These are phyloP conservation scores for Penicillium brevicompactum DNA, from an alignment of 2,329 filamentous ascomycete genomes.

Conservation along the genomic window DNA sequence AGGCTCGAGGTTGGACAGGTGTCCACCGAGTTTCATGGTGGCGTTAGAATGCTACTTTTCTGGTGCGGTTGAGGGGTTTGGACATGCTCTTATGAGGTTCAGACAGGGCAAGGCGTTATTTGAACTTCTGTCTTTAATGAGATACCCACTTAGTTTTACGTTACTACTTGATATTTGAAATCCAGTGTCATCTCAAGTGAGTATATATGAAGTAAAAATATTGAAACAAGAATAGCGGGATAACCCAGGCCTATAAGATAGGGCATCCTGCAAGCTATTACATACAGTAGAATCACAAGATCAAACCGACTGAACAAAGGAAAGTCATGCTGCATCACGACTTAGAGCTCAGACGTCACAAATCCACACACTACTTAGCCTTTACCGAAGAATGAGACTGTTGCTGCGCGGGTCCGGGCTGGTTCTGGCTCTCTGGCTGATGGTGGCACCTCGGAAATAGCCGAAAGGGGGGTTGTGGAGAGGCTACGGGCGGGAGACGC, in stretches of 20 bases:
- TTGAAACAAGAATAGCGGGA: constrained; percentile 23
- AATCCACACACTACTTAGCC: neutral
- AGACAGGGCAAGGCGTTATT: neutral
- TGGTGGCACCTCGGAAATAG: constrained; percentile 24
- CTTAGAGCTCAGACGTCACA: neutral
- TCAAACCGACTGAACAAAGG: constrained; percentile 24
- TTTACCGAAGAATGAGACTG: constrained; percentile 14
- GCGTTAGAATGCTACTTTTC: neutral
- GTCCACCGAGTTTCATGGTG: neutral
- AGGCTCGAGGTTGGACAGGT: neutral
- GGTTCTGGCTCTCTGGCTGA: constrained; percentile 20
- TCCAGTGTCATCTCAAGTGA: neutral
- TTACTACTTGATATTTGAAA: neutral
- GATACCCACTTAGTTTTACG: constrained; percentile 7
- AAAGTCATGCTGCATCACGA: constrained; percentile 20
- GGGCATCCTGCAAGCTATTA: constrained; percentile 30
- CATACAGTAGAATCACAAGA: constrained; percentile 23
- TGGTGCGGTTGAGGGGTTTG: neutral
- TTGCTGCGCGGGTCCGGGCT: constrained; percentile 14
- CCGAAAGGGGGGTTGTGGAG: constrained; percentile 32
- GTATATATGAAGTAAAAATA: constrained; percentile 15
- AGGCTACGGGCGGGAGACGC: constrained; percentile 32
- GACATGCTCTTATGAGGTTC: neutral
- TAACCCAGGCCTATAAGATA: constrained; percentile 15
- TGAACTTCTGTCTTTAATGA: neutral